phyloP scores from a whole-genome alignment of 257 asterid genomes.

The Jacaranda copaia region DNA sequence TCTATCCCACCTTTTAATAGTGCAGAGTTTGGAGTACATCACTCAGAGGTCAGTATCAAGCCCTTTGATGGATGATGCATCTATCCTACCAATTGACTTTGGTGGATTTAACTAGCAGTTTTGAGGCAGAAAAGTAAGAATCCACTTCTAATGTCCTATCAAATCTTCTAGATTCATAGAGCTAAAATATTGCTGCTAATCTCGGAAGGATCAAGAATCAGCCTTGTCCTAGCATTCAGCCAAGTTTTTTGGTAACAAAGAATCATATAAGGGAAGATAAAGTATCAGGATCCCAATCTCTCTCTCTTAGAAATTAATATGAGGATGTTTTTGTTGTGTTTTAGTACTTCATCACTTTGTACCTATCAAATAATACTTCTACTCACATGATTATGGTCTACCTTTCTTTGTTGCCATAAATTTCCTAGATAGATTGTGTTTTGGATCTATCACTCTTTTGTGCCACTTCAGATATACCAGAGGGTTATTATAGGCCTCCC shows the following conservation, averaged over 20 bases:
- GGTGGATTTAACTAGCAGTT: slow-evolving; percentile 46
- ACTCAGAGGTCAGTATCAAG: slow-evolving; percentile 43
- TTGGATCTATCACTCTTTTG: neutral
- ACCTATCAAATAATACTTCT: neutral
- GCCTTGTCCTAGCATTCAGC: too few species aligned
- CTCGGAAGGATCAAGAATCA: too few species aligned
- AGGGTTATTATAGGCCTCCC: slow-evolving; percentile 48
- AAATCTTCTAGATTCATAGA: too few species aligned
- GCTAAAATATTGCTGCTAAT: too few species aligned
- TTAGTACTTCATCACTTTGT: neutral
- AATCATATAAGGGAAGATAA: too few species aligned
- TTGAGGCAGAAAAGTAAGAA: neutral
- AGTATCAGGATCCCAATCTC: neutral
- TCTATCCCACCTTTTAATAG: slow-evolving; percentile 50
- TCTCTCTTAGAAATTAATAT: neutral
- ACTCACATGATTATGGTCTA: too few species aligned
- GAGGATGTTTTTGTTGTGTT: neutral
- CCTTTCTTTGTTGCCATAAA: too few species aligned
- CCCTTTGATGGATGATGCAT: too few species aligned
- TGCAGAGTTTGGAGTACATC: slow-evolving; percentile 48
- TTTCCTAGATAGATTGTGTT: neutral
- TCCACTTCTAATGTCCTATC: too few species aligned
- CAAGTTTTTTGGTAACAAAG: too few species aligned
- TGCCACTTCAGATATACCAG: slow-evolving; percentile 52
- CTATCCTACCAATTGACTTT: too few species aligned